Conservation (phyloP, 208 protist species). For the Endotrypanum monterogeii region DNA sequence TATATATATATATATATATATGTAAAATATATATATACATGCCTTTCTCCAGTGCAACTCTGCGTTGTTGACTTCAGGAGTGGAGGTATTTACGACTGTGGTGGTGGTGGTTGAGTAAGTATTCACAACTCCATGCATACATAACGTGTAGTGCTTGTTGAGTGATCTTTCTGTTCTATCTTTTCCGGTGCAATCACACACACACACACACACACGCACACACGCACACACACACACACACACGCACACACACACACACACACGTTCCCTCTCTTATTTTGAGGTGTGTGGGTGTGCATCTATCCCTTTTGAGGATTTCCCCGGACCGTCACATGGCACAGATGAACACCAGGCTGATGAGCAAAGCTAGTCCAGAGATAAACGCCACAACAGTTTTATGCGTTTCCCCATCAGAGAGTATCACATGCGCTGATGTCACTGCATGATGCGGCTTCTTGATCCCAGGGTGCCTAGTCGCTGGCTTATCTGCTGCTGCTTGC, state of each 20-base stretch:
- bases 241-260: not conserved
- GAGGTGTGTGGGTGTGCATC: not conserved
- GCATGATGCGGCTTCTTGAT: not conserved
- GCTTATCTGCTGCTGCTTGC: not conserved
- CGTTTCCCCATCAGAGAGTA: conserved; percentile 20
- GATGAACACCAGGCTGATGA: conserved; percentile 20
- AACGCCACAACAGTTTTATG: conserved; percentile 29
- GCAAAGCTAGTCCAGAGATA: conserved; percentile 11
- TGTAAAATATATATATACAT: too few relatives aligned
- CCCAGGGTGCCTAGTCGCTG: not conserved
- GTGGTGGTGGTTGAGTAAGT: too few relatives aligned
- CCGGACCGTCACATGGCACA: conserved; percentile 10
- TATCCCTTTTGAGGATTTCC: not conserved
- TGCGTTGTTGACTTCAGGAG: too few relatives aligned
- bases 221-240: not conserved
- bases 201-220: too few relatives aligned
- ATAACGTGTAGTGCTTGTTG: too few relatives aligned
- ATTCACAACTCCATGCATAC: too few relatives aligned
- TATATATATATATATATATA: too few relatives aligned
- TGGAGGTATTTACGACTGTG: too few relatives aligned
- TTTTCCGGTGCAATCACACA: too few relatives aligned
- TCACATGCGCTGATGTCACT: conserved; percentile 9
- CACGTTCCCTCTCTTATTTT: too few relatives aligned
- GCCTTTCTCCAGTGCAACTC: too few relatives aligned
- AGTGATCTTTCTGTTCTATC: too few relatives aligned